phyloP scores from a whole-genome alignment of 2,329 filamentous ascomycete genomes.

The Microcera coccophila region DNA sequence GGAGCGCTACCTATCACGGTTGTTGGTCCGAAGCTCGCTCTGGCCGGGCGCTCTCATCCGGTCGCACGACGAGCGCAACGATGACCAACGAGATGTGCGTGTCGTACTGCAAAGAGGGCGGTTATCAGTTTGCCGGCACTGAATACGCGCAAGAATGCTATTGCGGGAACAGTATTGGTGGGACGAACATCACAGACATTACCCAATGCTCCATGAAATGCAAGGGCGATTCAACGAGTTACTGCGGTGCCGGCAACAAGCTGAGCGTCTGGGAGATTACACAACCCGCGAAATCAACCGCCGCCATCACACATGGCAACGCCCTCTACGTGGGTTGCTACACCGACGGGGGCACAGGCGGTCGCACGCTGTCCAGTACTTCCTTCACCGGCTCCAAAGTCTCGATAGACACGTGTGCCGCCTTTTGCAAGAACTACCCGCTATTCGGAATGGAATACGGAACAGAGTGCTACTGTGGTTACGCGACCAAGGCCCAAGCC shows the following conservation, averaged over 20 bases:
- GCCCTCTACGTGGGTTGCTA: slow-evolving; percentile 18
- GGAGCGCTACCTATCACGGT: slow-evolving; percentile 16
- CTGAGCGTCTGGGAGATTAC: slow-evolving; percentile 22
- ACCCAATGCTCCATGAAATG: slow-evolving; percentile 26
- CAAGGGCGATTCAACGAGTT: slow-evolving; percentile 21
- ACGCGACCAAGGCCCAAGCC: slow-evolving; percentile 13
- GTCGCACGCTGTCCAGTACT: slow-evolving; percentile 16
- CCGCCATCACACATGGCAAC: slow-evolving; percentile 12
- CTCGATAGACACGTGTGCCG: slow-evolving; percentile 18
- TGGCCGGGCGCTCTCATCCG: slow-evolving; percentile 16
- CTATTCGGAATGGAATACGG: slow-evolving; percentile 24
- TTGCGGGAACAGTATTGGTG: slow-evolving; percentile 23
- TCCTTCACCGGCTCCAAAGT: slow-evolving; percentile 17
- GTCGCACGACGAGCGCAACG: slow-evolving; percentile 7
- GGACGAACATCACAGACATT: slow-evolving; percentile 14
- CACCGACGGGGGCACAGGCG: slow-evolving; percentile 20
- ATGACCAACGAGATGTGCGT: slow-evolving; percentile 31
- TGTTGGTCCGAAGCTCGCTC: slow-evolving; percentile 14
- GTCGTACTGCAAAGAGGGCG: slow-evolving; percentile 25
- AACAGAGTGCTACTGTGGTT: slow-evolving; percentile 20
- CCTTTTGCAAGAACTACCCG: slow-evolving; percentile 20
- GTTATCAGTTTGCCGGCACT: slow-evolving; percentile 34
- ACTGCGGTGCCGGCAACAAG: slow-evolving; percentile 22
- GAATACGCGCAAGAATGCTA: slow-evolving; percentile 36
- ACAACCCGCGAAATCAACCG: slow-evolving; percentile 10